These are phyloP conservation scores for Nitzschia sp. DNA, from an alignment of 108 stramenopile species.

Conservation along the genomic window DNA sequence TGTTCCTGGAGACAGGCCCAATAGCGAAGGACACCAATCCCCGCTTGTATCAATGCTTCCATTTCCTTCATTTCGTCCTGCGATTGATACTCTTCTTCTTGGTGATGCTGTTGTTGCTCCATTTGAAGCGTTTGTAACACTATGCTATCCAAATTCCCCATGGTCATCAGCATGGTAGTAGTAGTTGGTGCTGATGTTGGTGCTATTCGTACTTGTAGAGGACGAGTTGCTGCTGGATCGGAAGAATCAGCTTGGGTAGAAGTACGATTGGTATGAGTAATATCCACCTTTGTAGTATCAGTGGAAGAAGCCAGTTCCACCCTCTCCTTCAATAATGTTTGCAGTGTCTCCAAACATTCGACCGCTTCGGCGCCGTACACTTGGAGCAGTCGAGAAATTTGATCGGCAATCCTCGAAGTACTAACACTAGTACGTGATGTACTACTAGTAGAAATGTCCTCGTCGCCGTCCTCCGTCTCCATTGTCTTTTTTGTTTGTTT, in stretches of 20 bases:
- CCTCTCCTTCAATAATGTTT: neutral
- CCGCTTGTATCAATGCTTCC: neutral
- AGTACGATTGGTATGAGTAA: too few species aligned
- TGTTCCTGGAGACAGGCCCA: neutral
- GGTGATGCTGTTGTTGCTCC: neutral
- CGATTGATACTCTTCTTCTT: neutral
- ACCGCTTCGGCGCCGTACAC: neutral
- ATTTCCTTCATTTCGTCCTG: neutral
- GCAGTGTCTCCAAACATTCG: neutral
- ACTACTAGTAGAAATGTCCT: too few species aligned
- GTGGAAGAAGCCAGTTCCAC: neutral
- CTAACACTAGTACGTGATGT: too few species aligned
- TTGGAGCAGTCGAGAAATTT: neutral
- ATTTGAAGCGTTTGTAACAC: neutral
- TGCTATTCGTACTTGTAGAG: too few species aligned
- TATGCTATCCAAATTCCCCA: neutral
- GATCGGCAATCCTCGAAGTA: neutral
- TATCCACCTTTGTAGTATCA: neutral
- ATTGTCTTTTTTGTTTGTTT: too few species aligned
- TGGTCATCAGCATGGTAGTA: too few species aligned
- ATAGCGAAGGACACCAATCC: neutral
- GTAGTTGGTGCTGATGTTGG: neutral
- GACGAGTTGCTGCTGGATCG: neutral
- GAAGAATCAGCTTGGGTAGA: neutral
- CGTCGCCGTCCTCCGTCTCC: too few species aligned